Evolutionary conservation across 1,284 basidiomycete species (phyloP).

Genomic region (Apiotrichum montevideense): DNA sequence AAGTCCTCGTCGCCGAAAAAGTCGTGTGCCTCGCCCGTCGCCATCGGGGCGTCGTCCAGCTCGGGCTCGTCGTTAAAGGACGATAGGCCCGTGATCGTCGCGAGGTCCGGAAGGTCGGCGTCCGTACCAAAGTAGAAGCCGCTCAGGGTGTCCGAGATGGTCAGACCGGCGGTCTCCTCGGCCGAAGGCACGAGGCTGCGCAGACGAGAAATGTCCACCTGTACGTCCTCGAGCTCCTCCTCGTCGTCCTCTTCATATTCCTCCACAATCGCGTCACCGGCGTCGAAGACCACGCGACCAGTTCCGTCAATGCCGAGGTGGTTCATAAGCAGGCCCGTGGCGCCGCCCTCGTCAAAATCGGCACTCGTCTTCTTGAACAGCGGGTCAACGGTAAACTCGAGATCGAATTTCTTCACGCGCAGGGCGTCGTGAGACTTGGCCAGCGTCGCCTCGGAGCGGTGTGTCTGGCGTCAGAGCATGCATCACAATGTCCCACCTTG

Average conservation of each 20-base stretch:
- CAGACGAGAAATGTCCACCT: slow-evolving; percentile 55
- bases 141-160: slow-evolving; percentile 71
- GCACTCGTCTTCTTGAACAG: slow-evolving; percentile 96
- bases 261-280: slow-evolving; percentile 73
- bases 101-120: slow-evolving; percentile 49
- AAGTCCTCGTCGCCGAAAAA: slow-evolving; percentile 61
- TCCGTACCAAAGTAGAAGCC: slow-evolving; percentile 74
- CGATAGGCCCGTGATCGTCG: slow-evolving; percentile 28
- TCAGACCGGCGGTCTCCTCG: slow-evolving; percentile 58
- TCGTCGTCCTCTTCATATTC: slow-evolving; percentile 57
- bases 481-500: slow-evolving; percentile 24
- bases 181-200: slow-evolving; percentile 67
- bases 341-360: slow-evolving; percentile 98
- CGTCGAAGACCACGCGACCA: slow-evolving; percentile 90
- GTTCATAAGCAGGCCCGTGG: slow-evolving; percentile 89
- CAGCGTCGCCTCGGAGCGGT: slow-evolving; percentile 70
- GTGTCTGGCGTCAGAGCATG: slow-evolving; percentile 46
- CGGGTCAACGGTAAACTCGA: slow-evolving; percentile 94
- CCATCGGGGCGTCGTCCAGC: not conserved
- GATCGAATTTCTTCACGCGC: slow-evolving; percentile 83
- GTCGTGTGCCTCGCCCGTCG: slow-evolving; percentile 35
- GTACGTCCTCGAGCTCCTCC: slow-evolving; percentile 51
- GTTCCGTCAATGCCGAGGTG: slow-evolving; percentile 78
- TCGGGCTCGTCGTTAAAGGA: slow-evolving; percentile 16
- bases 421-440: slow-evolving; percentile 76